Evolutionary conservation across 1,284 basidiomycete genomes (phyloP).

Genomic region (Tranzscheliella williamsii): DNA sequence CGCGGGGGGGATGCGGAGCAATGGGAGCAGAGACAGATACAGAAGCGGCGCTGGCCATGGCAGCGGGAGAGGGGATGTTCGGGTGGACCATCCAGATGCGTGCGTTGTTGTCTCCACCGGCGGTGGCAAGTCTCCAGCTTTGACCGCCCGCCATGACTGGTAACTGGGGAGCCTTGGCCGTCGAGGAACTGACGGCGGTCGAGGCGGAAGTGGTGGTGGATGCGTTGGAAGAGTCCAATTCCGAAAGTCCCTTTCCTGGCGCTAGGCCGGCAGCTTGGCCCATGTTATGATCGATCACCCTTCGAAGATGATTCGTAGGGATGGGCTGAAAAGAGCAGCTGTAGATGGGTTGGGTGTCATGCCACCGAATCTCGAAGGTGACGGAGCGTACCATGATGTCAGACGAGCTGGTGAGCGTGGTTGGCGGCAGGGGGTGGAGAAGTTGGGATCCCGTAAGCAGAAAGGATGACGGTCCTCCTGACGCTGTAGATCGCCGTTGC

Average conservation of each 20-base stretch:
- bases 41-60: conserved; percentile 66
- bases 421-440: too few relatives aligned
- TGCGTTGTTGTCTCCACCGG: conserved; percentile 95
- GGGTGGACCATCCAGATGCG: conserved; percentile 64
- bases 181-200: conserved; percentile 13
- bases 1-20: conserved; percentile 68
- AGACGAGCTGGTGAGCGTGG: too few relatives aligned
- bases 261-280: conserved; percentile 56
- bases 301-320: conserved; percentile 40
- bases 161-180: conserved; percentile 30
- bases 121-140: conserved; percentile 87
- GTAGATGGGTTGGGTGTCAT: conserved; percentile 60
- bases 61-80: conserved; percentile 60
- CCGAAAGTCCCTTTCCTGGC: conserved; percentile 45
- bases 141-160: conserved; percentile 61
- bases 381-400: conserved; percentile 57
- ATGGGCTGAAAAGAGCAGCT: conserved; percentile 57
- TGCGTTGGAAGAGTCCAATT: conserved; percentile 7
- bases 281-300: conserved; percentile 57
- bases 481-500: too few relatives aligned
- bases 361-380: conserved; percentile 61
- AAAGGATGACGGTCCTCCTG: too few relatives aligned
- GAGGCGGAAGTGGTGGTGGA: neutral
- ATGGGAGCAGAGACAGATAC: conserved; percentile 67
- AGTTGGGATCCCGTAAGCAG: too few relatives aligned